Evolutionary conservation across 1,139 yeast genomes (phyloP).

Genomic region (Geotrichum aggregatum): DNA sequence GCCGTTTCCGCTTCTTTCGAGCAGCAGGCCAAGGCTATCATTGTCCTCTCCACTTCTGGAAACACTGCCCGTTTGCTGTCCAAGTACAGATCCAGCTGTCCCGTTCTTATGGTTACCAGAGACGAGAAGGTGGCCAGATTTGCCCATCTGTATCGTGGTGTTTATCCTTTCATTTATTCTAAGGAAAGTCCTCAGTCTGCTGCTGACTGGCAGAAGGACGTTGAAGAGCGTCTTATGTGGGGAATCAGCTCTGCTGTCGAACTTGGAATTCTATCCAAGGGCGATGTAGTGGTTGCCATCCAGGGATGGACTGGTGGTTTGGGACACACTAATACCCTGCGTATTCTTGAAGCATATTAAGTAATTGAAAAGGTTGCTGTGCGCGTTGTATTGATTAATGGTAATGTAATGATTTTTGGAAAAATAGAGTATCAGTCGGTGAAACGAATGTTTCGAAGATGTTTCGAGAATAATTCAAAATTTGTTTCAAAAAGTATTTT

Average conservation of each 20-base stretch:
- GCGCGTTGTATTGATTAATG: background rate
- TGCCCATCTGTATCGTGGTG: slow-evolving; percentile 97
- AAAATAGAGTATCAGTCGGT: background rate
- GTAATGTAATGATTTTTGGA: background rate
- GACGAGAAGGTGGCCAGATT: slow-evolving; percentile 88
- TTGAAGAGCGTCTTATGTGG: slow-evolving; percentile 89
- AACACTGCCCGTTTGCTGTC: slow-evolving; percentile 92
- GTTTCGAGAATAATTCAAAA: too few relatives aligned
- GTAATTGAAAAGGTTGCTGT: background rate
- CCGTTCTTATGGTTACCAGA: slow-evolving; percentile 97
- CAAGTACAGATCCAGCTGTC: slow-evolving; percentile 96
- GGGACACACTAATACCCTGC: slow-evolving; percentile 97
- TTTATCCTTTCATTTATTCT: slow-evolving; percentile 87
- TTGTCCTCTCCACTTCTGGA: slow-evolving; percentile 93
- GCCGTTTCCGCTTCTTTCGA: slow-evolving; percentile 96
- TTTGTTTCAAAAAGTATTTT: too few relatives aligned
- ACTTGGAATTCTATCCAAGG: slow-evolving; percentile 78
- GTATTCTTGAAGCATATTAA: slow-evolving; percentile 44
- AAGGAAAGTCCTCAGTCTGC: slow-evolving; percentile 53
- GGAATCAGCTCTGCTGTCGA: slow-evolving; percentile 88
- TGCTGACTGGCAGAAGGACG: slow-evolving; percentile 90
- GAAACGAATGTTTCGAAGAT: too few relatives aligned
- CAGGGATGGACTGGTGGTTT: slow-evolving; percentile 99
- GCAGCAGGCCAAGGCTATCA: slow-evolving; percentile 94
- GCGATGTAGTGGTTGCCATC: slow-evolving; percentile 88